Percentiles rank a stretch among this genome's conserved stretches.
Evolutionary conservation across 192 early-diverging fungal genomes (phyloP).

Genomic region (Dissophora globulifera): DNA sequence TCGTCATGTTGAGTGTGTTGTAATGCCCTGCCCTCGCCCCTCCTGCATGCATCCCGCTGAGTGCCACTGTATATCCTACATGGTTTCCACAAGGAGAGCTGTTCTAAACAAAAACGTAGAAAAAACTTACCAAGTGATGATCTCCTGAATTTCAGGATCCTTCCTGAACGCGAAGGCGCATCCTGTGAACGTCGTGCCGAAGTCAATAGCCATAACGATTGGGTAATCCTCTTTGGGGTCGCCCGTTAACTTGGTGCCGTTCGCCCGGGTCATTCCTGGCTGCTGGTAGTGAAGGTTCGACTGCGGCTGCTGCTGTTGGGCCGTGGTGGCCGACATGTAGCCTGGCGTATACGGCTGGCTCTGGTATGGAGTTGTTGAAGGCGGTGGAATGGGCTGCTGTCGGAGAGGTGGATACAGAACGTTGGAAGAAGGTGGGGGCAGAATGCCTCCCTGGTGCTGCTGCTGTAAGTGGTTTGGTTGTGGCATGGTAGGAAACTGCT

Average conservation of each 20-base stretch:
- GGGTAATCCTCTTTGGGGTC: constrained; percentile 56
- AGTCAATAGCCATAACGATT: constrained; percentile 59
- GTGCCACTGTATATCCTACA: too few species aligned
- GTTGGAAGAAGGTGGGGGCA: constrained; percentile 26
- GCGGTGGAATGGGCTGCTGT: constrained; percentile 17
- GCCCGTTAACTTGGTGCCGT: constrained; percentile 33
- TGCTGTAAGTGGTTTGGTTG: constrained; percentile 32
- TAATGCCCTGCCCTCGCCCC: too few species aligned
- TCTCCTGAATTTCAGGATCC: constrained; percentile 59
- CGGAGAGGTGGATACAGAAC: constrained; percentile 21
- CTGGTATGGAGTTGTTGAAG: constrained; percentile 19
- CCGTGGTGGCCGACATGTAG: constrained; percentile 16
- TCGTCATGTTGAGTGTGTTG: too few species aligned
- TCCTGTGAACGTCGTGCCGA: constrained; percentile 60
- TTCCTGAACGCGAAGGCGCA: constrained; percentile 61
- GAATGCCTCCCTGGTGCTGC: constrained; percentile 13
- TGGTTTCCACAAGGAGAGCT: too few species aligned
- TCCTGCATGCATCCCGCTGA: too few species aligned
- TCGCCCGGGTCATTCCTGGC: constrained; percentile 7
- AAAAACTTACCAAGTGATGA: constrained; percentile 59
- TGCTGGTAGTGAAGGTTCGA: background rate
- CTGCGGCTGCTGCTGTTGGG: background rate
- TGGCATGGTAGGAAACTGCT: constrained; percentile 32
- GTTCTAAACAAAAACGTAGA: too few species aligned
- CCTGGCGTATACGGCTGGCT: constrained; percentile 17